These are phyloP conservation scores for Trypethelium eluteriae DNA, from an alignment of 495 filamentous ascomycete genomes.

Conservation along the genomic window DNA sequence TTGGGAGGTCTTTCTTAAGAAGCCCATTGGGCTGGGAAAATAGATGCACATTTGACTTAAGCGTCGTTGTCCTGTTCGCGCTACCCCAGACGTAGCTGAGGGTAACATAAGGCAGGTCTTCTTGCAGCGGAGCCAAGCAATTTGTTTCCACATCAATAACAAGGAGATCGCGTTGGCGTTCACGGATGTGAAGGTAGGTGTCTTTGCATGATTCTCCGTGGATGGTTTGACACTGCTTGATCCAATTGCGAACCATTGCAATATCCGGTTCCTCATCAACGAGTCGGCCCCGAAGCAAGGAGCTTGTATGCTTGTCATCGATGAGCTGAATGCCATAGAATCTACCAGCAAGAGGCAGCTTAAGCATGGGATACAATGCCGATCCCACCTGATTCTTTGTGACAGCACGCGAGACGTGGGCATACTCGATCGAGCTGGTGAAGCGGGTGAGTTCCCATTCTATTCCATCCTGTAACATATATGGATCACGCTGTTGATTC, in stretches of 20 bases:
- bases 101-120: background rate
- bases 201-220: conserved; percentile 12
- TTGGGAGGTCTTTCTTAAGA: background rate
- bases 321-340: conserved; percentile 3
- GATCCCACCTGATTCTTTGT: conserved; percentile 3
- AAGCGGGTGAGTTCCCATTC: background rate
- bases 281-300: background rate
- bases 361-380: conserved; percentile 6
- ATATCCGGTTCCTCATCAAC: background rate
- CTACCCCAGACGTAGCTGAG: conserved; percentile 15
- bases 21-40: background rate
- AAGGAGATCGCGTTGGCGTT: conserved; percentile 1
- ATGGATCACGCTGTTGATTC: conserved; percentile 3
- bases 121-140: background rate
- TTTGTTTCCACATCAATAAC: conserved; percentile 13
- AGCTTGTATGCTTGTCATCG: background rate
- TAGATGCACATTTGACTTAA: conserved; percentile 8
- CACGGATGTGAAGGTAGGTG: background rate
- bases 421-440: conserved; percentile 2
- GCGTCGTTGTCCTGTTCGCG: background rate
- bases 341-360: background rate
- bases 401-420: background rate
- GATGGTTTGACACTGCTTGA: conserved; percentile 5
- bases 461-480: background rate
- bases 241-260: background rate